These are phyloP conservation scores for Hagleromyces aurorensis DNA, from an alignment of 805 yeast species.

Conservation along the genomic window DNA sequence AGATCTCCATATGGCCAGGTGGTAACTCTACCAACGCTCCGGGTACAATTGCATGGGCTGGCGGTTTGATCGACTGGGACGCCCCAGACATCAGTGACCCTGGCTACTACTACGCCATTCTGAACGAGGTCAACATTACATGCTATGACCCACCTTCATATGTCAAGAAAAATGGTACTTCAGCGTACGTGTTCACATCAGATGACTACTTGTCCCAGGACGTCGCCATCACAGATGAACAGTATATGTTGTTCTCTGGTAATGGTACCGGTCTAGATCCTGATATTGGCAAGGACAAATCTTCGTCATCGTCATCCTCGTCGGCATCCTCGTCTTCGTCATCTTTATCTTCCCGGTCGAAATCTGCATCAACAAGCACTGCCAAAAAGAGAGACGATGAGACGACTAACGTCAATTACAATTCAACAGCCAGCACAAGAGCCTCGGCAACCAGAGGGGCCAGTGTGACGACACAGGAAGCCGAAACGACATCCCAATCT, in stretches of 20 bases:
- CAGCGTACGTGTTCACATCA: slow-evolving; percentile 47
- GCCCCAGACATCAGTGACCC: slow-evolving; percentile 59
- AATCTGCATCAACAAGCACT: no score
- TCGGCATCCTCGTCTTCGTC: slow-evolving; percentile 8
- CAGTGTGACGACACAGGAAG: no score
- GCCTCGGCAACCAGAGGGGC: no score
- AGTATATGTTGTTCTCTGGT: slow-evolving; percentile 49
- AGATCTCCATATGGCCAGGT: slow-evolving; percentile 74
- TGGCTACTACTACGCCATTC: slow-evolving; percentile 73
- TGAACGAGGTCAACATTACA: slow-evolving; percentile 52
- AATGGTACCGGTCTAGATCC: slow-evolving; percentile 64
- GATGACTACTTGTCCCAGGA: slow-evolving; percentile 40
- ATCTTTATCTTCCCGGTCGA: slow-evolving; percentile 6
- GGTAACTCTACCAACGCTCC: slow-evolving; percentile 45
- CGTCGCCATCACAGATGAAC: slow-evolving; percentile 55
- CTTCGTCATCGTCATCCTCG: slow-evolving; percentile 15
- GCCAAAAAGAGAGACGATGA: no score
- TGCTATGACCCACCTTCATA: slow-evolving; percentile 68
- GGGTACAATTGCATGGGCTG: slow-evolving; percentile 80
- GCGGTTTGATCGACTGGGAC: slow-evolving; percentile 82
- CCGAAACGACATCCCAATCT: no score
- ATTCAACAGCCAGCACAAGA: no score
- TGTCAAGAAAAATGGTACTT: slow-evolving; percentile 38
- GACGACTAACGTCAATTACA: no score
- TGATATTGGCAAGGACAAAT: slow-evolving; percentile 23